Percentiles rank a stretch among this genome's conserved stretches.
Conservation (phyloP, 345 rosid species). For the Aquilaria yunnanensis region DNA sequence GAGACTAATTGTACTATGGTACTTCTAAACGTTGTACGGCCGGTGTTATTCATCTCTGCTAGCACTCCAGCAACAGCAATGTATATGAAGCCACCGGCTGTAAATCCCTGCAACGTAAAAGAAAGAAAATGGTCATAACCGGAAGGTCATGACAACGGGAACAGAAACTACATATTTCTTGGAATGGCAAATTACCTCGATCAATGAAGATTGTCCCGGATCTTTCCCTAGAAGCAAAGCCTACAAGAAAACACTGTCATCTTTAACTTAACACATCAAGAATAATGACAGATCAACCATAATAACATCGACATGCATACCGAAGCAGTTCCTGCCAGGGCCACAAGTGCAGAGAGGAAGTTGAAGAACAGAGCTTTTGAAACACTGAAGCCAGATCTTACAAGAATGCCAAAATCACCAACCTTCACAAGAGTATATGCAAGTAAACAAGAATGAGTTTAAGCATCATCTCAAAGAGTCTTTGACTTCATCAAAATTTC, state of each 20-base stretch:
- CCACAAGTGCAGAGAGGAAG: conserved; percentile 84
- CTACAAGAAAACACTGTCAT: conserved; percentile 25
- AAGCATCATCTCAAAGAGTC: too few species aligned
- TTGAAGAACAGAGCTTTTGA: conserved; percentile 92
- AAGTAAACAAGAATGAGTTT: too few species aligned
- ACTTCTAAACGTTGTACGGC: conserved; percentile 48
- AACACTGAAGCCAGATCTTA: conserved; percentile 93
- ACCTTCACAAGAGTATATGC: conserved; percentile 39
- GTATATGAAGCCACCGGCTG: conserved; percentile 97
- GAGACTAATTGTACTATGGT: conserved; percentile 53
- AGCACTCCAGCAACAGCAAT: conserved; percentile 92
- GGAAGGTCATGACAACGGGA: conserved; percentile 6
- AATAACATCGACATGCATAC: conserved; percentile 25
- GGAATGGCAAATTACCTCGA: conserved; percentile 41
- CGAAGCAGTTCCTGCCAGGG: conserved; percentile 80
- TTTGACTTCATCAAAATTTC: too few species aligned
- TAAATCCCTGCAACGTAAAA: conserved; percentile 56
- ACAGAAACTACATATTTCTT: neutral
- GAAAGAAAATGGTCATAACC: neutral
- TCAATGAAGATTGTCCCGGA: conserved; percentile 82
- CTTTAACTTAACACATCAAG: neutral
- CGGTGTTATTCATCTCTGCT: conserved; percentile 70
- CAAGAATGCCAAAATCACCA: conserved; percentile 97
- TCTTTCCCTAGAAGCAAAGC: conserved; percentile 77
- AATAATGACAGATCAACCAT: neutral